Evolutionary conservation across 768 basidiomycete genomes (phyloP).

Genomic region (Pholiota molesta): DNA sequence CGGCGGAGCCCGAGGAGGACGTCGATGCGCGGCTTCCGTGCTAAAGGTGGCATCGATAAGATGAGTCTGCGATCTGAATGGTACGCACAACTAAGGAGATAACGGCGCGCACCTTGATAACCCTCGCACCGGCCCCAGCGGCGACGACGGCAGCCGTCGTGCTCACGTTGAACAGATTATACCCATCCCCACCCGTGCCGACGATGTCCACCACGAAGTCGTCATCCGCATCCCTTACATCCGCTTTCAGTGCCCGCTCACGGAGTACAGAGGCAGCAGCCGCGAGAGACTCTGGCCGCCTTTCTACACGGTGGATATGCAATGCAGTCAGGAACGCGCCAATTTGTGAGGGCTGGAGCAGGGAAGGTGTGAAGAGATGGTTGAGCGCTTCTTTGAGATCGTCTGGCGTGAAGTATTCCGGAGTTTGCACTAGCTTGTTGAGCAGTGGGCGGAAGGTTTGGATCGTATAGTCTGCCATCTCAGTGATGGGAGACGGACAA

Average conservation of each 20-base stretch:
- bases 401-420: constrained; percentile 77
- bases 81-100: not conserved
- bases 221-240: constrained; percentile 55
- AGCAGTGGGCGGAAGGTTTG: constrained; percentile 76
- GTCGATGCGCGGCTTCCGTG: constrained; percentile 92
- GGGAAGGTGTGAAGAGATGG: constrained; percentile 70
- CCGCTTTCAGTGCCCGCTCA: constrained; percentile 64
- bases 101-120: constrained; percentile 73
- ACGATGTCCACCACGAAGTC: constrained; percentile 84
- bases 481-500: not conserved
- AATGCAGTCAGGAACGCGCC: constrained; percentile 90
- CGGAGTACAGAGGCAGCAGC: constrained; percentile 79
- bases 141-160: constrained; percentile 94
- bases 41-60: constrained; percentile 40
- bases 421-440: constrained; percentile 76
- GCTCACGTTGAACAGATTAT: constrained; percentile 96
- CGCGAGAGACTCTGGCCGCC: constrained; percentile 73
- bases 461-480: constrained; percentile 29
- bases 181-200: constrained; percentile 93
- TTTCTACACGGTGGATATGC: constrained; percentile 78
- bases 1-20: constrained; percentile 92
- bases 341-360: constrained; percentile 71
- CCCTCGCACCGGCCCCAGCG: constrained; percentile 90
- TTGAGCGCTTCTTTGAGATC: constrained; percentile 77
- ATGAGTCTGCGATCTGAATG: not conserved